Conservation (phyloP, 345 rosid species). For the Geranium rotundifolium region DNA sequence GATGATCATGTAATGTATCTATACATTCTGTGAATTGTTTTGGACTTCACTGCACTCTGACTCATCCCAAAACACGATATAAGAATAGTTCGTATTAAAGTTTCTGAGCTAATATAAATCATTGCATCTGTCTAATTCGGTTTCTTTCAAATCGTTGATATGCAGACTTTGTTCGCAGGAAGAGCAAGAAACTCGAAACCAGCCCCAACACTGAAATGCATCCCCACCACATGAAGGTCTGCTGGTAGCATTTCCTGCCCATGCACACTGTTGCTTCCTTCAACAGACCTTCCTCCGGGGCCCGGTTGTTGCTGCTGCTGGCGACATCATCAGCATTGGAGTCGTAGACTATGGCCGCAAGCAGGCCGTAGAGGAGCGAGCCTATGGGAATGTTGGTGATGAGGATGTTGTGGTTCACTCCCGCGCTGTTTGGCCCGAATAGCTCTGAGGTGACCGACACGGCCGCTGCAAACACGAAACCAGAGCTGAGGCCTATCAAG, state of each 20-base stretch:
- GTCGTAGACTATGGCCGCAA: slow-evolving; percentile 69
- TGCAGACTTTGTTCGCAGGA: slow-evolving; percentile 40
- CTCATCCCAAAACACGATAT: neutral
- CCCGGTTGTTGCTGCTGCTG: neutral
- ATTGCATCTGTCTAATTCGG: slow-evolving; percentile 10
- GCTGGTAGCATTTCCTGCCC: slow-evolving; percentile 45
- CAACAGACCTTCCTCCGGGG: slow-evolving; percentile 4
- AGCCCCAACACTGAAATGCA: slow-evolving; percentile 38
- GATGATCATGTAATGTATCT: too few species aligned
- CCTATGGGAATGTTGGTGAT: slow-evolving; percentile 88
- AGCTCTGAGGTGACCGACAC: slow-evolving; percentile 80
- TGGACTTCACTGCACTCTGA: neutral
- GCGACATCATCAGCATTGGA: slow-evolving; percentile 25
- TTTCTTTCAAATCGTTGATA: slow-evolving; percentile 33
- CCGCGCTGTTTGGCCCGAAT: slow-evolving; percentile 61
- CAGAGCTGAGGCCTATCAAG: slow-evolving; percentile 66
- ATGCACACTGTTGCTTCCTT: slow-evolving; percentile 35
- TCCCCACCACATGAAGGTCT: slow-evolving; percentile 44
- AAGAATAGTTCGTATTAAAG: neutral
- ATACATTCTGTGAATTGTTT: neutral
- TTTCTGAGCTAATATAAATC: slow-evolving; percentile 9
- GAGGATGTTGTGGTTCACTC: slow-evolving; percentile 87
- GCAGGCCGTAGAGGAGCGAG: slow-evolving; percentile 57
- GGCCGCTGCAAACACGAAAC: slow-evolving; percentile 65
- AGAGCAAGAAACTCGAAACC: slow-evolving; percentile 31